Evolutionary conservation across 345 rosid genomes (phyloP).

Genomic region (Camelina laxa): DNA sequence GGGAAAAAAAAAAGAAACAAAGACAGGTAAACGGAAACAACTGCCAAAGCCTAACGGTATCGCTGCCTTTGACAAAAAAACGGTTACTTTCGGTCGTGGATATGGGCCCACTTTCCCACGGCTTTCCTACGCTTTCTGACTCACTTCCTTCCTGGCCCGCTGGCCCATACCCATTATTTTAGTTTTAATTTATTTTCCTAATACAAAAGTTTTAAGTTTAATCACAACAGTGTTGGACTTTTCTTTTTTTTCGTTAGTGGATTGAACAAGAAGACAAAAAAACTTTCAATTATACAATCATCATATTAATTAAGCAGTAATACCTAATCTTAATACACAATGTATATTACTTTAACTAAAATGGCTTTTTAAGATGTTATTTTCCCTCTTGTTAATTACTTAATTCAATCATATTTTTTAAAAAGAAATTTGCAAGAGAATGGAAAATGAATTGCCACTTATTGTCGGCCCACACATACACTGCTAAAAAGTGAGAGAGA

Average conservation of each 20-base stretch:
- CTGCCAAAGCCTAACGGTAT: conserved; percentile 45
- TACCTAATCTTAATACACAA: not conserved
- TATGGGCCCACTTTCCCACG: conserved; percentile 45
- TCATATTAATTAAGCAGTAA: not conserved
- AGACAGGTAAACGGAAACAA: conserved; percentile 42
- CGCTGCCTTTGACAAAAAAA: conserved; percentile 24
- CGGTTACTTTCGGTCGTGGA: conserved; percentile 43
- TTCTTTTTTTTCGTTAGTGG: not conserved
- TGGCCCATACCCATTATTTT: conserved; percentile 21
- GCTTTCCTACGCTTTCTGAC: conserved; percentile 40
- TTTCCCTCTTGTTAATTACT: not conserved
- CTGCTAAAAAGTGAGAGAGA: not conserved
- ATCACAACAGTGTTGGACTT: not conserved
- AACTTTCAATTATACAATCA: not conserved
- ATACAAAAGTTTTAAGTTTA: not conserved
- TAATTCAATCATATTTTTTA: not conserved
- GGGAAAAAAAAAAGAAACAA: not conserved
- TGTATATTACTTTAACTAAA: not conserved
- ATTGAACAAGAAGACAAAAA: not conserved
- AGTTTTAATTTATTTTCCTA: no score
- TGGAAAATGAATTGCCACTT: conserved; percentile 36
- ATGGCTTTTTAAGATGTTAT: not conserved
- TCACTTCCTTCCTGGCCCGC: conserved; percentile 42
- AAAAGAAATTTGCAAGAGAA: not conserved
- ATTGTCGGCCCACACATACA: conserved; percentile 36